Base-by-base conservation (phyloP, 495 filamentous ascomycete genomes). In the Jackrogersella minutella region DNA sequence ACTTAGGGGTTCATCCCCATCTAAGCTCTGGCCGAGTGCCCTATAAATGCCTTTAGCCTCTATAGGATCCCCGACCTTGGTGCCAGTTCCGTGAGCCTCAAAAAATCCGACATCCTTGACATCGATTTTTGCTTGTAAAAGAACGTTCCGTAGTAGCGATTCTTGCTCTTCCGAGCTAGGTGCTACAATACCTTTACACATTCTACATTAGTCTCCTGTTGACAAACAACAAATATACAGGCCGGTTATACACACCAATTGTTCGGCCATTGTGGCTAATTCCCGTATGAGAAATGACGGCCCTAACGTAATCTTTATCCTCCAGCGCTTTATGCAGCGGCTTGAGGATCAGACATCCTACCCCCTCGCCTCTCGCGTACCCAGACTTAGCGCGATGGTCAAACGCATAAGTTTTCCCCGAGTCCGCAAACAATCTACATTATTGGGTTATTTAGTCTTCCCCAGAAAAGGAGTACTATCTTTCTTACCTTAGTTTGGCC, bases 181-280 rank as follows among this genome's bases (percentile, higher is more conserved):
- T 5, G 83, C 72, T 0, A 80, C 85, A 39, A 89, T 85, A 5
- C 83, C 82, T 69, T 51, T 7, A 28, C 9, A 16, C 4, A 58
- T 37, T 17, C 1, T 4, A 28, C 10, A 19, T 69, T 28, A 64
- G 60, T 19, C 6, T 21, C 41, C 31, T 28, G 6, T 28, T 40
- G 28, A 9, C 13, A 54, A 26, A 11, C 28, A 41, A 19, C 17
- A 41, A 30, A 11, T 47, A 61, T 39, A 57, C 77, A 0, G 81
- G 81, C 34, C 76, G 47, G 1, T 72, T 81, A 31, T 84, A 82
- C 14, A 74, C 74, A 17, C 66, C 66, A 14, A 81, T 75, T 11
- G 78, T 80, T 36, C 84, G 79, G 26, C 85, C 84, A 61, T 88
- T 85, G 41, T 86, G 79, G 74, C 85, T 87, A 41, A 83, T 73